Base-by-base conservation (phyloP, 306 rosid species). In the Ormosia semicastrata region DNA sequence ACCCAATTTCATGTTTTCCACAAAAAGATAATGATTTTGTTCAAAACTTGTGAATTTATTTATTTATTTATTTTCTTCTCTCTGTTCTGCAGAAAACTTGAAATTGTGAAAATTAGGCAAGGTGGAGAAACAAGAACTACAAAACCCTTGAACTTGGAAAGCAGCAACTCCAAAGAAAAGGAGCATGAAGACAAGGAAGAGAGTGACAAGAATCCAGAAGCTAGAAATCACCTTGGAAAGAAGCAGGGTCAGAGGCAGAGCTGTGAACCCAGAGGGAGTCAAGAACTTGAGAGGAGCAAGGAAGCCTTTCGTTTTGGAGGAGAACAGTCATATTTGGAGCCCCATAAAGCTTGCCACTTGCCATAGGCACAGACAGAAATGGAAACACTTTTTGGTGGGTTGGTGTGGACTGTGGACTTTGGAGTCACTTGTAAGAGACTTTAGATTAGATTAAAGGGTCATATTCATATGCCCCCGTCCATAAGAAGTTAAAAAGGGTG, bases 181-280 rank as follows among this genome's bases (percentile, higher is more conserved):
- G 49, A 4, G 2, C 0, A 67, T 50, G 49, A 73, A 78, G 53
- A 57, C 8, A 15, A 1, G 33, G 39, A 53, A 46, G 7, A 56
- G 56, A 40, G 30, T 29, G n/a, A 34, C 3, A 65, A 44, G 64
- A 84, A 75, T 60, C 13, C 14, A 77, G 71, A 49, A 63, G 65
- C 7, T 7, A 77, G 50, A 36, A 67, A 74, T 76, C 60, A 87
- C 93, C 97, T 66, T 87, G 89, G 87, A 92, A 87, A 88, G 95
- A 86, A 87, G 92, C 60, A 34, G 87, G 83, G 77, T 86, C 70
- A 56, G 92, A 64, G 85, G 85, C 70, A 56, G 92, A 64, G 85
- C 64, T 71, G 76, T 88, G 90, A 83, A 83, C 71, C 93, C 97
- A 94, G 11, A 90, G 87, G 80, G 92, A 91, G 14, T 87, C 90